Percentiles rank a stretch among this genome's conserved stretches.
phyloP scores from a whole-genome alignment of 495 filamentous ascomycete species.

The Aspergillus campestris region DNA sequence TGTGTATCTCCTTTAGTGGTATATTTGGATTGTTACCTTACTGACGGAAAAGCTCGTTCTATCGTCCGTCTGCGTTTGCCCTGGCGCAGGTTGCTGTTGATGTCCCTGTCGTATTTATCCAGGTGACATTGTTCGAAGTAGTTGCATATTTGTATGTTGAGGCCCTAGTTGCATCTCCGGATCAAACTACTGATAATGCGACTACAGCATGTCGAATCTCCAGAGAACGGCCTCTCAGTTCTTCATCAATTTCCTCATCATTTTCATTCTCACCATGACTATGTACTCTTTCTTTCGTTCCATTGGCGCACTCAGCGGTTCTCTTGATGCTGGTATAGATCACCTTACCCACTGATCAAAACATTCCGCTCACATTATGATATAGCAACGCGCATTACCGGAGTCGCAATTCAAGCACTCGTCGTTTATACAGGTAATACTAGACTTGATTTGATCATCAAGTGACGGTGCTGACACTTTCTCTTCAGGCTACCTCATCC shows the following conservation, averaged over 20 bases:
- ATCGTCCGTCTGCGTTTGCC: conserved; percentile 70
- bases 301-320: conserved; percentile 54
- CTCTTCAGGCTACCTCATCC: conserved; percentile 59
- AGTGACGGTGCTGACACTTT: not conserved
- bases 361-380: not conserved
- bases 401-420: conserved; percentile 53
- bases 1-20: conserved; percentile 9
- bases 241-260: conserved; percentile 66
- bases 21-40: not conserved
- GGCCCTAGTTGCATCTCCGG: not conserved
- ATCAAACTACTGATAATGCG: conserved; percentile 8
- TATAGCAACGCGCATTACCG: conserved; percentile 53
- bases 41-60: conserved; percentile 50
- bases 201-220: conserved; percentile 48
- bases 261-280: conserved; percentile 54
- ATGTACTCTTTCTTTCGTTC: conserved; percentile 77
- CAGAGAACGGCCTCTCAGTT: conserved; percentile 66
- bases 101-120: conserved; percentile 59
- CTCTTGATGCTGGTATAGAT: conserved; percentile 46
- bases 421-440: conserved; percentile 60
- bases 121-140: conserved; percentile 63
- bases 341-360: not conserved
- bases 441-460: not conserved
- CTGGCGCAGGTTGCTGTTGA: conserved; percentile 73
- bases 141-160: conserved; percentile 60